Conservation (phyloP, 2,329 filamentous ascomycete species). For the Colletotrichum sp. region DNA sequence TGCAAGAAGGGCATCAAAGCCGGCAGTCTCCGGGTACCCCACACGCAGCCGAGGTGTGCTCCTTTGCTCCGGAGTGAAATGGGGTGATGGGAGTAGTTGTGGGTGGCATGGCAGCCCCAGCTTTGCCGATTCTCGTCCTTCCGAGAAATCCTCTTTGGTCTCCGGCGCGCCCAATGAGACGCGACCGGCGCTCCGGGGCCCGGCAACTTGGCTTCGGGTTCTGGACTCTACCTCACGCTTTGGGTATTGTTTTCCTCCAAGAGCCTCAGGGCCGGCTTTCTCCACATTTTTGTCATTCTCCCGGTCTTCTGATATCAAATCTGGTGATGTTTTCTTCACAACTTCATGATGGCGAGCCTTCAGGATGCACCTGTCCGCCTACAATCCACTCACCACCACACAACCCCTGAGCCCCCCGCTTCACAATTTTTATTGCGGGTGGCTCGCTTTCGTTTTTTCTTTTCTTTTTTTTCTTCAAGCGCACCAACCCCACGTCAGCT, state of each 20-base stretch:
- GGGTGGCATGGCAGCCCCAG: conserved; percentile 5
- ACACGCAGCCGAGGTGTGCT: background rate
- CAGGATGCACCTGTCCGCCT: background rate
- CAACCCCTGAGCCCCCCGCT: background rate
- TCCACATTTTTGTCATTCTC: background rate
- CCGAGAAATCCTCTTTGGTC: conserved; percentile 20
- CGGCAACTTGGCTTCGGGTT: conserved; percentile 11
- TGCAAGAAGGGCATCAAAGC: background rate
- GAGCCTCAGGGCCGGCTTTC: conserved; percentile 8
- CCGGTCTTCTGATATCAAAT: background rate
- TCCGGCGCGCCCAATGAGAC: conserved; percentile 10
- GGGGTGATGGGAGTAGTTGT: background rate
- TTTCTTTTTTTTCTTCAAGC: background rate
- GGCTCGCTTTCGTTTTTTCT: background rate
- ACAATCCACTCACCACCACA: background rate
- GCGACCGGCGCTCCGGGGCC: conserved; percentile 2
- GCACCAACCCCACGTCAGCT: conserved; percentile 13
- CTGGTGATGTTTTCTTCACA: background rate
- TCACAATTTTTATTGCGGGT: background rate
- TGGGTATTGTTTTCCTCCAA: background rate
- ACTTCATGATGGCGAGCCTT: conserved; percentile 1
- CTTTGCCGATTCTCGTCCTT: conserved; percentile 19
- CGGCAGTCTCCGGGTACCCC: background rate
- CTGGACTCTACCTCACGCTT: background rate
- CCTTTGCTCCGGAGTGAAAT: background rate